phyloP scores from a whole-genome alignment of 2,329 filamentous ascomycete species.

The Mycogone perniciosa region DNA sequence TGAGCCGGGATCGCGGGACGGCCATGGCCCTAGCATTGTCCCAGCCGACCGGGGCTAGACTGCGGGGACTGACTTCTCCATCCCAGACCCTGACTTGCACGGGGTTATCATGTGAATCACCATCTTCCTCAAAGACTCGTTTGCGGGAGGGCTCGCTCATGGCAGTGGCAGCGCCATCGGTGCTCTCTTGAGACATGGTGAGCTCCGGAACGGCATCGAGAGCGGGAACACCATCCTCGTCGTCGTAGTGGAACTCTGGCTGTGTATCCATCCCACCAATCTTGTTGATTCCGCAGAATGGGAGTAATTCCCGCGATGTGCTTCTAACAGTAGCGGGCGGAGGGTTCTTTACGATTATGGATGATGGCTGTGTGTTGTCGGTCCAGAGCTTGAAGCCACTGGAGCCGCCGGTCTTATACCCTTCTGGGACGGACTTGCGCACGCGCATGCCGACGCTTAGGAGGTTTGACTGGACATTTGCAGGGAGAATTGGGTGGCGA shows the following conservation, averaged over 20 bases:
- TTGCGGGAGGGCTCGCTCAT: slow-evolving; percentile 35
- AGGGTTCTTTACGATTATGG: background rate
- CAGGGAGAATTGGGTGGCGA: slow-evolving; percentile 49
- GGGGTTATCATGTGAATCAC: slow-evolving; percentile 27
- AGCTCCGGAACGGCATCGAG: slow-evolving; percentile 41
- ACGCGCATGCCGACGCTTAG: slow-evolving; percentile 90
- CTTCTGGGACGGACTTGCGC: slow-evolving; percentile 86
- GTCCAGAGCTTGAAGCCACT: slow-evolving; percentile 48
- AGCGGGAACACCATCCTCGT: slow-evolving; percentile 24
- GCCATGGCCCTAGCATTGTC: slow-evolving; percentile 42
- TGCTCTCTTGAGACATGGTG: slow-evolving; percentile 51
- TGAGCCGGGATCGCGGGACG: slow-evolving; percentile 33
- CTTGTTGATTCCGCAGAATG: slow-evolving; percentile 76
- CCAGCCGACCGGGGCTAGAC: slow-evolving; percentile 31
- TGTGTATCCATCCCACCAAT: slow-evolving; percentile 63
- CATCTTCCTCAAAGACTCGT: slow-evolving; percentile 41
- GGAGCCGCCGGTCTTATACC: slow-evolving; percentile 69
- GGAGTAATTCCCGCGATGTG: slow-evolving; percentile 57
- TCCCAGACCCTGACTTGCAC: slow-evolving; percentile 25
- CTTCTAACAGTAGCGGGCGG: slow-evolving; percentile 18
- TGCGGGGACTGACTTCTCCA: slow-evolving; percentile 35
- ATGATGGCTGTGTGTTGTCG: slow-evolving; percentile 20
- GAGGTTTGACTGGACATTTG: slow-evolving; percentile 71
- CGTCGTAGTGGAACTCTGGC: slow-evolving; percentile 30
- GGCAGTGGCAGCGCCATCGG: slow-evolving; percentile 27